Percentiles rank a stretch among this genome's conserved stretches.
These are phyloP conservation scores for Colletotrichum chlorophyti DNA, from an alignment of 2,329 filamentous ascomycete genomes.

Conservation along the genomic window DNA sequence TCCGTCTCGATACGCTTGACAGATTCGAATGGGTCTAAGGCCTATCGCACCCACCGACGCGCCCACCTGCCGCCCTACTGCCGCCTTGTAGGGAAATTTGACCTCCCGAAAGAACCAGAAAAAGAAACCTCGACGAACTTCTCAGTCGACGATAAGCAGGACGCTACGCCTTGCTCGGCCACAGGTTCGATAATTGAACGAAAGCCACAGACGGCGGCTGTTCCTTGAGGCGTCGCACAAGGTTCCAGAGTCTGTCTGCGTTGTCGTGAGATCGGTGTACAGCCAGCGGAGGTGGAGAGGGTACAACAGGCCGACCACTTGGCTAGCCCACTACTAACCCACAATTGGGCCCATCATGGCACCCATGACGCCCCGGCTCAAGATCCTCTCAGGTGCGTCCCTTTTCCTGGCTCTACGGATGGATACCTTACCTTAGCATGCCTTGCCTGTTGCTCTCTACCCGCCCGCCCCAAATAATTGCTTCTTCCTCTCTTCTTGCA, in stretches of 20 bases:
- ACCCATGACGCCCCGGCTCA: constrained; percentile 65
- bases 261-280: constrained; percentile 24
- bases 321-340: constrained; percentile 42
- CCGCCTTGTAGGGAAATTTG: constrained; percentile 10
- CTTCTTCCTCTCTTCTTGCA: constrained; percentile 30
- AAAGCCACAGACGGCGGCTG: constrained; percentile 20
- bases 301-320: constrained; percentile 32
- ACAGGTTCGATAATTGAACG: constrained; percentile 1
- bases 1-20: constrained; percentile 25
- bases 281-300: too few relatives aligned
- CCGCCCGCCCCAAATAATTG: constrained; percentile 28
- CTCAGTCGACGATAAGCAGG: constrained; percentile 10
- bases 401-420: constrained; percentile 33
- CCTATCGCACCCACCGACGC: constrained; percentile 24
- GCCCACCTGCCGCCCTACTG: constrained; percentile 23
- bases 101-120: constrained; percentile 7
- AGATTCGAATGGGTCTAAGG: constrained; percentile 29
- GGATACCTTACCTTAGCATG: too few relatives aligned
- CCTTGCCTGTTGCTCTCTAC: constrained; percentile 20
- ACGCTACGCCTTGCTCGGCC: background rate
- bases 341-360: constrained; percentile 58
- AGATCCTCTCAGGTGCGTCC: constrained; percentile 66
- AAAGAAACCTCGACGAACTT: constrained; percentile 11
- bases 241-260: constrained; percentile 11
- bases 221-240: constrained; percentile 20